A percentile compares a stretch with the other conserved stretches of the same genome.
These are phyloP conservation scores for Nakaseomyces uthaithaninus DNA, from an alignment of 1,139 yeast genomes.

Conservation along the genomic window DNA sequence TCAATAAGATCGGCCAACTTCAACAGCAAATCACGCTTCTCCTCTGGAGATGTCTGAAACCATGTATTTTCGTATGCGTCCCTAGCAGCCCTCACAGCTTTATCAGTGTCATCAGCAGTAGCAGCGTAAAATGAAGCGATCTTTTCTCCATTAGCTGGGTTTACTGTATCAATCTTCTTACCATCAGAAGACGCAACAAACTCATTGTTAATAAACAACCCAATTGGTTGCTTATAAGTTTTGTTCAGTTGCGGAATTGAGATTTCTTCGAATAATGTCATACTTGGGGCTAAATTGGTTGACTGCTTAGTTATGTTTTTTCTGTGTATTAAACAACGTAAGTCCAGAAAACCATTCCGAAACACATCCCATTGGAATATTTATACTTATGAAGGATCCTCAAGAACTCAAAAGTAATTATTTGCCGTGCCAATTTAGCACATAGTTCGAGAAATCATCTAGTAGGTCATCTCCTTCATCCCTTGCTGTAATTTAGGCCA, in stretches of 20 bases:
- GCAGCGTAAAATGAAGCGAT: constrained; percentile 65
- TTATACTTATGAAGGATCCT: too few relatives aligned
- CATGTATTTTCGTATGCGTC: constrained; percentile 52
- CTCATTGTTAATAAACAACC: constrained; percentile 58
- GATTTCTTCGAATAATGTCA: constrained; percentile 9
- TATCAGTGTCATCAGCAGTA: constrained; percentile 57
- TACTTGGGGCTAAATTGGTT: background rate
- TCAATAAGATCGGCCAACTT: constrained; percentile 47
- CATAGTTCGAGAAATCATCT: too few relatives aligned
- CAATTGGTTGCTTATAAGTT: constrained; percentile 44
- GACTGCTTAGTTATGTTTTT: background rate
- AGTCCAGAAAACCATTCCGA: too few relatives aligned
- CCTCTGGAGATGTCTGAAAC: constrained; percentile 42
- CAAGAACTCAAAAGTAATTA: too few relatives aligned
- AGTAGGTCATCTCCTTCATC: too few relatives aligned
- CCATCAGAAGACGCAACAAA: constrained; percentile 44
- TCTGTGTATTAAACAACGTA: background rate
- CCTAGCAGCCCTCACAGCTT: constrained; percentile 68
- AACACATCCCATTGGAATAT: too few relatives aligned
- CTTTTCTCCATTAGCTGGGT: constrained; percentile 62
- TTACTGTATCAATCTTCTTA: constrained; percentile 46
- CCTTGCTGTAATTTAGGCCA: background rate
- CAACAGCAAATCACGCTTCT: constrained; percentile 41
- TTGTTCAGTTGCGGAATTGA: constrained; percentile 15
- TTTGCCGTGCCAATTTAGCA: too few relatives aligned